Percentiles rank a stretch among this genome's conserved stretches.
These are phyloP conservation scores for Metschnikowia continentalis DNA, from an alignment of 805 yeast genomes.

Conservation along the genomic window DNA sequence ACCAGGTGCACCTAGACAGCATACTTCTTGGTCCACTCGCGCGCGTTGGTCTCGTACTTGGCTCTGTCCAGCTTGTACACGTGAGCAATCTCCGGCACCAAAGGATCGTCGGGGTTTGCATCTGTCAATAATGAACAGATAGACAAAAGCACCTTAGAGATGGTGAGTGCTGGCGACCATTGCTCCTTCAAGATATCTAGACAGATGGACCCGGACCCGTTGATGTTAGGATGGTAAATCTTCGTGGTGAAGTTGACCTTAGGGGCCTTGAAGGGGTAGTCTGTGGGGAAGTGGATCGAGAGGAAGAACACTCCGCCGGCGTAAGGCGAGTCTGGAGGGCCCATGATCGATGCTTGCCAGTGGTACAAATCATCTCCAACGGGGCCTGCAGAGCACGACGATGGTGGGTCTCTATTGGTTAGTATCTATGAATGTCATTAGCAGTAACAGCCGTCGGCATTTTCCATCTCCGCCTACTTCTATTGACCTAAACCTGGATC, in stretches of 20 bases:
- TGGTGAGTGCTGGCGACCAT: slow-evolving; percentile 98
- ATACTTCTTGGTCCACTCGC: slow-evolving; percentile 98
- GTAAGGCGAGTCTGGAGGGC: slow-evolving; percentile 90
- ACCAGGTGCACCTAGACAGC: slow-evolving; percentile 56
- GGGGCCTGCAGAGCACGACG: slow-evolving; percentile 98
- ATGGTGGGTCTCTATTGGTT: slow-evolving; percentile 84
- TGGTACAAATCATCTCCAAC: slow-evolving; percentile 96
- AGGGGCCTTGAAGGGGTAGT: slow-evolving; percentile 98
- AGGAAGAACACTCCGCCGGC: slow-evolving; percentile 94
- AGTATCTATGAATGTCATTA: slow-evolving; percentile 9
- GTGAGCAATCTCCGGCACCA: slow-evolving; percentile 97
- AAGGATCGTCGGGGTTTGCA: slow-evolving; percentile 98
- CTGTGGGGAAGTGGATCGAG: slow-evolving; percentile 96
- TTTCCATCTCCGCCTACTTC: too few species aligned
- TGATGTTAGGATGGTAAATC: slow-evolving; percentile 96
- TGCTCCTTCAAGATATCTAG: slow-evolving; percentile 95
- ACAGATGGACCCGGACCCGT: slow-evolving; percentile 93
- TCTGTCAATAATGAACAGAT: slow-evolving; percentile 95
- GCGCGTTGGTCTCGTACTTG: slow-evolving; percentile 93
- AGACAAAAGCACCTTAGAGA: slow-evolving; percentile 89
- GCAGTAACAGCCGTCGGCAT: too few species aligned
- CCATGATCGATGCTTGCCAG: slow-evolving; percentile 99
- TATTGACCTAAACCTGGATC: too few species aligned
- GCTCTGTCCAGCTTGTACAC: slow-evolving; percentile 90
- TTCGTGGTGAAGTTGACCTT: slow-evolving; percentile 84